Conservation (phyloP, 176 grass and related monocot genomes). For the Melocanna baccifera region DNA sequence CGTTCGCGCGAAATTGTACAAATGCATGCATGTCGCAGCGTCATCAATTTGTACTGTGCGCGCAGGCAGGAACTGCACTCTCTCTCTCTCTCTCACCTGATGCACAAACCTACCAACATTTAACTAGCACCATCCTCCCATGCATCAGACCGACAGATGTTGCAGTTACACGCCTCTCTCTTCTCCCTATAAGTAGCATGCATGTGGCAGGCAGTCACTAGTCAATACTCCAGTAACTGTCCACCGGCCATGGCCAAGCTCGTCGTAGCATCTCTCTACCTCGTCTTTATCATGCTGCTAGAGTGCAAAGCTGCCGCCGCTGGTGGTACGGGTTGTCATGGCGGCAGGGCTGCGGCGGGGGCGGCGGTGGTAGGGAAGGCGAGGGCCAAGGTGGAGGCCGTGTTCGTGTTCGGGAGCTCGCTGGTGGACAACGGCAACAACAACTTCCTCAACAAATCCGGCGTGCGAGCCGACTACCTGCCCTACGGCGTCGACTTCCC, state of each 20-base stretch:
- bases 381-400: background rate
- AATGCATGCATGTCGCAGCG: background rate
- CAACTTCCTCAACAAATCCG: slow-evolving; percentile 52
- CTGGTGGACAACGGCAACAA: slow-evolving; percentile 80
- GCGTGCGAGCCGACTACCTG: slow-evolving; percentile 61
- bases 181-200: slow-evolving; percentile 20
- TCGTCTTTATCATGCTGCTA: background rate
- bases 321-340: background rate
- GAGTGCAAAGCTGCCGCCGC: background rate
- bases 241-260: slow-evolving; percentile 24
- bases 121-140: background rate
- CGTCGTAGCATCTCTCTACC: background rate
- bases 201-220: background rate
- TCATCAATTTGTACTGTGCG: background rate
- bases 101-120: slow-evolving; percentile 31
- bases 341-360: background rate
- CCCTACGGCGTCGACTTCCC: slow-evolving; percentile 82
- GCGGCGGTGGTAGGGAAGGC: background rate
- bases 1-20: background rate
- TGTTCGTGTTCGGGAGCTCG: slow-evolving; percentile 85
- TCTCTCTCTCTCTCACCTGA: background rate
- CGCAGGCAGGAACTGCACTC: background rate
- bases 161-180: background rate
- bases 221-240: no score
- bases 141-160: background rate